A percentile compares a stretch with the other conserved stretches of the same genome.
These are phyloP conservation scores for Chionographis japonica DNA, from an alignment of 106 monocot species.

Conservation along the genomic window DNA sequence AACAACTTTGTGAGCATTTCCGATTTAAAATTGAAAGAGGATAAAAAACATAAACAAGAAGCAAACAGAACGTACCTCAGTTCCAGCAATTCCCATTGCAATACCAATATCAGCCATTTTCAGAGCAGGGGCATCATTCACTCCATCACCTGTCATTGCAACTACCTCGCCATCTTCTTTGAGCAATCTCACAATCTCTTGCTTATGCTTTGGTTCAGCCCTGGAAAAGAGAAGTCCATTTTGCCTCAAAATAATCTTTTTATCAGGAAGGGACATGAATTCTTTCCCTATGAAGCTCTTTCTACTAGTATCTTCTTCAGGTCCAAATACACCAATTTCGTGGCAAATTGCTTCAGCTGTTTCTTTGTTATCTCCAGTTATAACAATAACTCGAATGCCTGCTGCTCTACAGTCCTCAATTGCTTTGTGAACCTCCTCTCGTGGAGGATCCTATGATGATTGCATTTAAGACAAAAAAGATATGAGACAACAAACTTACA, in stretches of 20 bases:
- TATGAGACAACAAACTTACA: neutral
- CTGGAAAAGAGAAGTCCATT: constrained; percentile 74
- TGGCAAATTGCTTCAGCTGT: constrained; percentile 92
- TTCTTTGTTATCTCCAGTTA: constrained; percentile 90
- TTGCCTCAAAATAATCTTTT: constrained; percentile 42
- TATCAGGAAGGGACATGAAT: constrained; percentile 61
- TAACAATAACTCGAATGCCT: constrained; percentile 85
- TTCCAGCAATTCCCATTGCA: constrained; percentile 91
- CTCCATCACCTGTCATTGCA: constrained; percentile 97
- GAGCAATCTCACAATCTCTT: constrained; percentile 83
- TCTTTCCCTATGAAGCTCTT: constrained; percentile 78
- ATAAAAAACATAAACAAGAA: neutral
- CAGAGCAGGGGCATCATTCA: constrained; percentile 92
- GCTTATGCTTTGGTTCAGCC: constrained; percentile 89
- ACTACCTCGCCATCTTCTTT: constrained; percentile 97
- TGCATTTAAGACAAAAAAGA: constrained; percentile 3
- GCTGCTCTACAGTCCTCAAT: constrained; percentile 88
- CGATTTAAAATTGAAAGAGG: neutral
- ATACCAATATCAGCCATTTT: constrained; percentile 94
- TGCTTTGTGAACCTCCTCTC: constrained; percentile 75
- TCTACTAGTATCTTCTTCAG: constrained; percentile 53
- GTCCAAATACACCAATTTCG: constrained; percentile 73
- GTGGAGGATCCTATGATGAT: constrained; percentile 70
- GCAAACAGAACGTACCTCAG: constrained; percentile 50
- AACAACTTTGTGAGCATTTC: neutral